A percentile compares a stretch with the other conserved stretches of the same genome.
These are phyloP conservation scores for Quercus lobata DNA, from an alignment of 331 rosid genomes.

Conservation along the genomic window DNA sequence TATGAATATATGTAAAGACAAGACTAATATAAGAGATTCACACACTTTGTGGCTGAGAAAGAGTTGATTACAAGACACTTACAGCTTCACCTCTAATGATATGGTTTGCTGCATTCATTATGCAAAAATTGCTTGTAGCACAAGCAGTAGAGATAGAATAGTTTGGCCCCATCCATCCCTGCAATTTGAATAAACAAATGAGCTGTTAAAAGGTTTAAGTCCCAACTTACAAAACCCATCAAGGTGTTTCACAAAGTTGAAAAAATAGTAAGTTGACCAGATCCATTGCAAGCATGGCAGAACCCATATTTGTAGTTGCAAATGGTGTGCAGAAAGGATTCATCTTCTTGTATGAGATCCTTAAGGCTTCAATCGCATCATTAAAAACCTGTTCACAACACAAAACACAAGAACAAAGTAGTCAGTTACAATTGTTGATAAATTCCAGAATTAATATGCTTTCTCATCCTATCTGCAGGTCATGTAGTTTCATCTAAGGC, in stretches of 20 bases:
- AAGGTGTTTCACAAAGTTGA: not conserved
- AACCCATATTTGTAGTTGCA: constrained; percentile 96
- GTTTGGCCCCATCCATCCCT: constrained; percentile 99
- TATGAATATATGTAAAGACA: not conserved
- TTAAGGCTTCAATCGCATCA: constrained; percentile 91
- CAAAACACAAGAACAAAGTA: constrained; percentile 9
- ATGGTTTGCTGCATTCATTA: constrained; percentile 87
- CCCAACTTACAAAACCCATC: constrained; percentile 19
- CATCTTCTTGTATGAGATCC: constrained; percentile 92
- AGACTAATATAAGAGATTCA: not conserved
- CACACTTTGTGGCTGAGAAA: constrained; percentile 6
- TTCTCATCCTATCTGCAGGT: constrained; percentile 1
- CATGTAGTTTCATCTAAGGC: not conserved
- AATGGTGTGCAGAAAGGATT: constrained; percentile 96
- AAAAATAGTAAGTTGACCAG: constrained; percentile 55
- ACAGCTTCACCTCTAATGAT: constrained; percentile 97
- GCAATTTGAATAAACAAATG: constrained; percentile 20
- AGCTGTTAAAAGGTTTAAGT: constrained; percentile 12
- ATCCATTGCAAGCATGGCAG: constrained; percentile 99
- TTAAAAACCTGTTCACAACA: constrained; percentile 67
- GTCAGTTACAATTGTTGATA: constrained; percentile 1
- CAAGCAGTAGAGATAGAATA: constrained; percentile 97
- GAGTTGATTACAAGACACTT: constrained; percentile 35
- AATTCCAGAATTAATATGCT: constrained; percentile 5
- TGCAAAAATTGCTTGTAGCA: constrained; percentile 95